Evolutionary conservation across 306 rosid genomes (phyloP).

Genomic region (Vigna nakashimae): DNA sequence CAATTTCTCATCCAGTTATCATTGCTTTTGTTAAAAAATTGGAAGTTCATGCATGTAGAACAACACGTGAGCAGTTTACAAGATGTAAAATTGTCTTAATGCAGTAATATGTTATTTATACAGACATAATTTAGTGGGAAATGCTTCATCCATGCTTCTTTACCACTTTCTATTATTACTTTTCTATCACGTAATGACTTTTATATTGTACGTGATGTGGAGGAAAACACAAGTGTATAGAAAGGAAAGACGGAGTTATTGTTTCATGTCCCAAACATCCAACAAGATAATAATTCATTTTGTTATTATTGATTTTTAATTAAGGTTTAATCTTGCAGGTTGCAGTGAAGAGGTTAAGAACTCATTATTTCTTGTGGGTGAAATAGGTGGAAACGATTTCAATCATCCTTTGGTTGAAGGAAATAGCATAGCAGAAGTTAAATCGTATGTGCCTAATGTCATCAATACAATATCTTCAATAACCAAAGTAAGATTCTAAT

Average conservation of each 20-base stretch:
- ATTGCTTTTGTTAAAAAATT: too few species aligned
- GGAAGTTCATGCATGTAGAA: too few species aligned
- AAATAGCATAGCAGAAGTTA: constrained; percentile 40
- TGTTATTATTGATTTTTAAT: background rate
- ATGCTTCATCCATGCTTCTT: too few species aligned
- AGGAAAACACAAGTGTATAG: background rate
- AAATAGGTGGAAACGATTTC: constrained; percentile 74
- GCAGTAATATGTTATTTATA: too few species aligned
- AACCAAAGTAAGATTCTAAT: constrained; percentile 42
- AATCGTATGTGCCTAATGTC: constrained; percentile 50
- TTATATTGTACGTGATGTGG: background rate
- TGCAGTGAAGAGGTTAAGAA: constrained; percentile 47
- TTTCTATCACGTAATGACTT: too few species aligned
- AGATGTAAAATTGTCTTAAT: too few species aligned
- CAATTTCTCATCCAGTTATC: too few species aligned
- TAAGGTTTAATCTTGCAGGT: constrained; percentile 44
- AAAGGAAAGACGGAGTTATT: background rate
- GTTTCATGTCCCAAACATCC: background rate
- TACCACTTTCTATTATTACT: too few species aligned
- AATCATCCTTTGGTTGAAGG: constrained; percentile 32
- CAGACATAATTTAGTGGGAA: too few species aligned
- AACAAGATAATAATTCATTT: background rate
- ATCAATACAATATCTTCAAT: constrained; percentile 48
- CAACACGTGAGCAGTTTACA: too few species aligned
- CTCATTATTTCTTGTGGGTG: constrained; percentile 62